Base-by-base conservation (phyloP, 306 rosid genomes). In the Gastrolobium villosum region DNA sequence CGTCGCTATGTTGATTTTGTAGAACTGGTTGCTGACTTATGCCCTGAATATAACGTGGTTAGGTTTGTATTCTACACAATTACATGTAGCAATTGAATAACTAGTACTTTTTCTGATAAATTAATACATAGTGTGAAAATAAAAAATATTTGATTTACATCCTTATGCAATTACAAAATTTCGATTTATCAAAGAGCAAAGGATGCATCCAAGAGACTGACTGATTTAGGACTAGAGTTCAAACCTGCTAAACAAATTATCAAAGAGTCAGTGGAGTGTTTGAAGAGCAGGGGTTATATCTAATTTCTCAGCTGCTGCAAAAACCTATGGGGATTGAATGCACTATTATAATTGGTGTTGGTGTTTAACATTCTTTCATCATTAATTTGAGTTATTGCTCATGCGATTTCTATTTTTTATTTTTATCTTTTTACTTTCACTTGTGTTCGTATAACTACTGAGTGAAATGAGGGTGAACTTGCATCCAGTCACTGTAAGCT, bases 211-310 rank as follows among this genome's bases (percentile, higher is more conserved):
- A 92, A 88, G 84, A 94, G 92, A 78, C 81, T 94, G 68, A 94
- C 86, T 55, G 91, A 90, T 48, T 64, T 94, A 82, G 97, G 97
- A 1, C 35, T 92, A 45, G 81, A 89, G 9, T 92, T 92, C 85
- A 90, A 85, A 43, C 97, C 94, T 13, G 82, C 89, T 55, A 97
- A 92, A 53, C 87, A 92, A 72, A 92, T 92, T 7, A 90, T 94
- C 79, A 94, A 77, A 84, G 98, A 94, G 43, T 83, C 89, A 32
- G 94, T 89, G 3, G 97, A 90, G 84, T 70, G 91, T 80, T 72
- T 94, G 60, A 88, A 90, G 85, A 82, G 80, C 60, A 82, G 13
- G 62, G 97, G 96, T 6, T 85, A 70, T 64, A 46, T 76, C 36
- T 82, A 53, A 66, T 70, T 89, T 74, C 85, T 5, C 77, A 26